Conservation (phyloP, 1,284 basidiomycete genomes). For the Termitomyces sp. region DNA sequence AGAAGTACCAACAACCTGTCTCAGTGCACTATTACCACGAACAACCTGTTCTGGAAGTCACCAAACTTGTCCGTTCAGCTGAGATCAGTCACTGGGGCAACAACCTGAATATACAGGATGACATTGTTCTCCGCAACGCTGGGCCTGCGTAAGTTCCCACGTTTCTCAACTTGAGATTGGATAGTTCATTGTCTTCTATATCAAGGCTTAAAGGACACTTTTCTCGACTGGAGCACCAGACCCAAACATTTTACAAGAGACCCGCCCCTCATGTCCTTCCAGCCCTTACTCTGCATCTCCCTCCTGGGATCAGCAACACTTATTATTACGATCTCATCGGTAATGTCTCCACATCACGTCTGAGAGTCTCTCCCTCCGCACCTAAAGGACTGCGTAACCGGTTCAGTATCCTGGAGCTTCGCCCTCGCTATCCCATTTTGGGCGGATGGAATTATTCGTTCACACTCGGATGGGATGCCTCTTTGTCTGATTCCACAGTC, state of each 20-base stretch:
- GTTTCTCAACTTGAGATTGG: slow-evolving; percentile 6
- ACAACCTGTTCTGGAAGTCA: slow-evolving; percentile 75
- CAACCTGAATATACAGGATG: slow-evolving; percentile 91
- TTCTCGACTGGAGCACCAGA: slow-evolving; percentile 85
- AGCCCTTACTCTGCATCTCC: slow-evolving; percentile 71
- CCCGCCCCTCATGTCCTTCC: slow-evolving; percentile 68
- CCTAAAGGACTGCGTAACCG: slow-evolving; percentile 51
- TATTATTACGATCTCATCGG: slow-evolving; percentile 93
- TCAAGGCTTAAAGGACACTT: slow-evolving; percentile 91
- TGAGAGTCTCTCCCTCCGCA: slow-evolving; percentile 64
- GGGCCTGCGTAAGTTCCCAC: slow-evolving; percentile 72
- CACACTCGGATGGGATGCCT: slow-evolving; percentile 89
- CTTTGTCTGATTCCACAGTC: slow-evolving; percentile 68
- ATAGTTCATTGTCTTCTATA: not conserved
- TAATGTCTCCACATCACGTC: slow-evolving; percentile 92
- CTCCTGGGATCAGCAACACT: slow-evolving; percentile 71
- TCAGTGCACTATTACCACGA: slow-evolving; percentile 80
- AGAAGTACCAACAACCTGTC: slow-evolving; percentile 60
- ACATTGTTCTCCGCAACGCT: slow-evolving; percentile 79
- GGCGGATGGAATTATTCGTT: slow-evolving; percentile 99
- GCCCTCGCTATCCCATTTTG: slow-evolving; percentile 88
- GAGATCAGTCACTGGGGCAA: slow-evolving; percentile 98
- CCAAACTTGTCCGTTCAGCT: slow-evolving; percentile 68
- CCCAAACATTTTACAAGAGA: slow-evolving; percentile 62
- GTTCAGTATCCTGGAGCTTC: slow-evolving; percentile 71